Base-by-base conservation (phyloP, 768 basidiomycete species). In the Agrocybe praecox region DNA sequence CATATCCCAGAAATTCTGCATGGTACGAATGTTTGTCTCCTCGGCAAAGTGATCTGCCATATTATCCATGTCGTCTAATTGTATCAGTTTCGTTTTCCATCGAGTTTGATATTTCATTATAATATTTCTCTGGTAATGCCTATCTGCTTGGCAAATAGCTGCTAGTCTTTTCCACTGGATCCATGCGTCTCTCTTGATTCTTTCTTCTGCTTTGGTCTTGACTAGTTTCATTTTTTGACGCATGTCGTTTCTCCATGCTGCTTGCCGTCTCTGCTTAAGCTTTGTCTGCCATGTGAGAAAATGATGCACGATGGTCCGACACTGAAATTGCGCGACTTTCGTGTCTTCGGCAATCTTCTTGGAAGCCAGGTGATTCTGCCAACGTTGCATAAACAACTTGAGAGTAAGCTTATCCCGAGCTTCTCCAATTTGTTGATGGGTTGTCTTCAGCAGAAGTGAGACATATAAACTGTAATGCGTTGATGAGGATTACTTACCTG, bases 361-460 rank as follows among this genome's bases (percentile, higher is more conserved):
- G 23, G 69, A 69, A 14, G 67, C 66, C 6, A 75, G 69, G 11
- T 67, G 68, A 53, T 74, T 72, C 53, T 78, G 80, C 93, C 93
- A 94, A 12, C 74, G 78, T 52, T 84, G 81, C 21, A 94, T 65
- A 46, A 73, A 74, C 14, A 80, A 69, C 15, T 85, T 85, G 17
- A 91, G 71, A 43, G 90, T 66, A 57, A 91, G 77, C 59, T 80
- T 80, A 58, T 89, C 83, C 52, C 89, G 80, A 24, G 92, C 93
- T 55, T 85, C 76, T 26, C 74, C 75, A 49, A 94, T 82, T 69
- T 94, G 90, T 53, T 77, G 69, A 59, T 82, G 75, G 12, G 90
- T 92, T n/a, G 81, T 85, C 92, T 95, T 6, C 61, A n/a, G 47
- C 49, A 5, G 63, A 56, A 60, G 43, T 21, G 49, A 59, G 49